Conservation (phyloP, 225 moss, liverwort and hornwort genomes). For the Bryum argenteum region DNA sequence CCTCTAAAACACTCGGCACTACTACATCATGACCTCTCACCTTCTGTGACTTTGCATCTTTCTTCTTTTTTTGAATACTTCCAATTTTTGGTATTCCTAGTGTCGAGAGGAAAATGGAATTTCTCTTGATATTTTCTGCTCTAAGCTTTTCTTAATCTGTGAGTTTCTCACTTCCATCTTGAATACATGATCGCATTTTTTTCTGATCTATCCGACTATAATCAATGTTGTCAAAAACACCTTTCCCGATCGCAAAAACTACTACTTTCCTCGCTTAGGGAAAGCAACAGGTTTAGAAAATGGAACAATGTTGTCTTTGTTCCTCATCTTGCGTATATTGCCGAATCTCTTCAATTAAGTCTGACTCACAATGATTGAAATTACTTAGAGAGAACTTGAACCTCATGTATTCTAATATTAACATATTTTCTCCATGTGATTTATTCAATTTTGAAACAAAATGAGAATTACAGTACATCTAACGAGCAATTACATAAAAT, state of each 20-base stretch:
- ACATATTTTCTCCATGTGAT: no score
- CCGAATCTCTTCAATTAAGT: no score
- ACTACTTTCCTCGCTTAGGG: neutral
- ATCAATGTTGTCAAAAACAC: neutral
- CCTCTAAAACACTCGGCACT: neutral
- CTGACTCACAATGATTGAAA: no score
- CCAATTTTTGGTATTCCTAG: no score
- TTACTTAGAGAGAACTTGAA: no score
- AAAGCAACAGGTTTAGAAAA: no score
- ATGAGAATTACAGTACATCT: no score
- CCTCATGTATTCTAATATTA: no score
- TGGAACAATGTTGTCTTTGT: neutral
- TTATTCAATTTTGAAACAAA: no score
- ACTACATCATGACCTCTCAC: neutral
- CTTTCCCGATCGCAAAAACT: neutral
- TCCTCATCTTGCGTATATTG: no score
- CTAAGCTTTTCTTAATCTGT: neutral
- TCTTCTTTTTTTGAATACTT: neutral
- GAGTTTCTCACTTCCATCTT: neutral
- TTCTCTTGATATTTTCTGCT: neutral
- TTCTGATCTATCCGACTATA: neutral
- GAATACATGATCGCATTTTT: neutral
- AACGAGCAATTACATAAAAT: no score
- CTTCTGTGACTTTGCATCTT: neutral
- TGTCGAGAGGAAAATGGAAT: neutral